Conservation (phyloP, 768 basidiomycete genomes). For the Megacollybia marginata region DNA sequence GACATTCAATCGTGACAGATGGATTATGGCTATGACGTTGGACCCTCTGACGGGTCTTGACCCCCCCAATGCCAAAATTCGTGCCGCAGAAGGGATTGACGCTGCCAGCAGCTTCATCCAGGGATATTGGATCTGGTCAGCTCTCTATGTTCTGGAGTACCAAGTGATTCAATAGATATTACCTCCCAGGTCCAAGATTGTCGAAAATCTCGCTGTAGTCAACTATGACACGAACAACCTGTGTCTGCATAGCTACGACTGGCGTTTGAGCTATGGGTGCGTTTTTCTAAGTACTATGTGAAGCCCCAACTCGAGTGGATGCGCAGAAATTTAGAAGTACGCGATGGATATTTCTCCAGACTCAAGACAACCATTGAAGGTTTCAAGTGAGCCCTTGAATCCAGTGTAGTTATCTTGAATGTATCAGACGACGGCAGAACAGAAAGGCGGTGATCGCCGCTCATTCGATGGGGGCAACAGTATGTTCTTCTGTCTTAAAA, state of each 20-base stretch:
- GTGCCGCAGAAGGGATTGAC: slow-evolving; percentile 89
- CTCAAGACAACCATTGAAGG: slow-evolving; percentile 79
- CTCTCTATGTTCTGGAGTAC: slow-evolving; percentile 4
- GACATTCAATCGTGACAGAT: slow-evolving; percentile 78
- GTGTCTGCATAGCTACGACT: slow-evolving; percentile 82
- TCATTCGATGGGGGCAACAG: slow-evolving; percentile 83
- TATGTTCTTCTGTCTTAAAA: slow-evolving; percentile 23
- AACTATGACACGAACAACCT: slow-evolving; percentile 91
- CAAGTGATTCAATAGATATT: background rate
- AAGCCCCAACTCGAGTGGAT: no score
- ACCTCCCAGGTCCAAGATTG: slow-evolving; percentile 68
- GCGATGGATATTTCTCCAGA: slow-evolving; percentile 83
- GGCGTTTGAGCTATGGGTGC: slow-evolving; percentile 67
- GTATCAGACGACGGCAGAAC: slow-evolving; percentile 53
- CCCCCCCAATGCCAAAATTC: slow-evolving; percentile 74
- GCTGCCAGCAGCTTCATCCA: slow-evolving; percentile 82
- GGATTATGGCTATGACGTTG: slow-evolving; percentile 87
- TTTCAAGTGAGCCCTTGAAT: slow-evolving; percentile 43
- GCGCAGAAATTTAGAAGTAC: slow-evolving; percentile 46
- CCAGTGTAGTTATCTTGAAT: background rate
- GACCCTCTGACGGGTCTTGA: slow-evolving; percentile 91
- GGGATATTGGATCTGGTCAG: slow-evolving; percentile 91
- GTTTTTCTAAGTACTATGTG: no score
- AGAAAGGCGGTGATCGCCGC: slow-evolving; percentile 79
- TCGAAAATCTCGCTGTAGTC: slow-evolving; percentile 90